A percentile compares a stretch with the other conserved stretches of the same genome.
phyloP scores from a whole-genome alignment of 179 eudicot genomes.

The Kewa caespitosa region DNA sequence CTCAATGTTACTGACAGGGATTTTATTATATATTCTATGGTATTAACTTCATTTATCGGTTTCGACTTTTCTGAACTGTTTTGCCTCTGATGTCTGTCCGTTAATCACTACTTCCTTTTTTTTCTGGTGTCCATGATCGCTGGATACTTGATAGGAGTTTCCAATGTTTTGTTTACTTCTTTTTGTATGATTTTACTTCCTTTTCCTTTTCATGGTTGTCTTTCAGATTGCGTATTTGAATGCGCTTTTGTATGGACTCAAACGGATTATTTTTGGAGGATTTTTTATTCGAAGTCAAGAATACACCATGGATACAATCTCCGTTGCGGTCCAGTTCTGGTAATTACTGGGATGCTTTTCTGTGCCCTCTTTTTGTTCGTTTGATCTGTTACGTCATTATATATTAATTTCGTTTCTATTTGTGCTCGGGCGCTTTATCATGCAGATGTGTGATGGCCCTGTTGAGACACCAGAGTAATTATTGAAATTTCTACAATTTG shows the following conservation, averaged over 20 bases:
- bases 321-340: slow-evolving; percentile 97
- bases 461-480: not conserved
- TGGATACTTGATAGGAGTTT: too few relatives aligned
- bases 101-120: not conserved
- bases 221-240: slow-evolving; percentile 85
- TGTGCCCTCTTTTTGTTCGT: not conserved
- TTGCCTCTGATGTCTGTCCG: too few relatives aligned
- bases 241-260: slow-evolving; percentile 79
- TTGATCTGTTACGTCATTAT: slow-evolving; percentile 3
- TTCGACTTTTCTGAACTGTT: too few relatives aligned
- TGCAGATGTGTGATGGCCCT: not conserved
- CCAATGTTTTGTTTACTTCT: not conserved
- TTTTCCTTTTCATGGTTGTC: slow-evolving; percentile 3
- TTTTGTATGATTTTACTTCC: too few relatives aligned
- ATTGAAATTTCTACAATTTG: not conserved
- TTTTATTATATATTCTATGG: too few relatives aligned
- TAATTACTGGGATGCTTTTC: slow-evolving; percentile 26
- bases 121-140: not conserved
- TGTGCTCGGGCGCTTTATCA: not conserved
- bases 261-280: slow-evolving; percentile 93
- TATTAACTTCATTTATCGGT: too few relatives aligned
- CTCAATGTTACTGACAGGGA: too few relatives aligned
- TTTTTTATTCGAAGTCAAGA: slow-evolving; percentile 92
- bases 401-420: not conserved
- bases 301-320: slow-evolving; percentile 94